Conservation (phyloP, 2,329 filamentous ascomycete species). For the Xylaria arbuscula region DNA sequence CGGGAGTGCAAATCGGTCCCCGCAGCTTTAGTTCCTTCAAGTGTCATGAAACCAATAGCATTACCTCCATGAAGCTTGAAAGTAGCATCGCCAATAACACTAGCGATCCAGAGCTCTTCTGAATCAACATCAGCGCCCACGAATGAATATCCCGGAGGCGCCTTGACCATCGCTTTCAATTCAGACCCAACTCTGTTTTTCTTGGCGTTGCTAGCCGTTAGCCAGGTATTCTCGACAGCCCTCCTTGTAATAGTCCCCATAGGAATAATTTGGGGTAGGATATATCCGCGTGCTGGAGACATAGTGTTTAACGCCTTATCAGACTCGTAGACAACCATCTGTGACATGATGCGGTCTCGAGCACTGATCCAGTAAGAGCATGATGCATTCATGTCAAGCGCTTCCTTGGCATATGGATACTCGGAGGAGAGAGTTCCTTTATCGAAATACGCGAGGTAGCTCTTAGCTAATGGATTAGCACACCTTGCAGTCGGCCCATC, state of each 20-base stretch:
- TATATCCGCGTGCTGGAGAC: constrained; percentile 72
- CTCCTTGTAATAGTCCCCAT: constrained; percentile 98
- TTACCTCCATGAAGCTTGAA: constrained; percentile 97
- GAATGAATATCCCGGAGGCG: constrained; percentile 89
- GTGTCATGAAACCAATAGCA: constrained; percentile 98
- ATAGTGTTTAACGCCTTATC: constrained; percentile 56
- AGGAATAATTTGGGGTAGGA: constrained; percentile 93
- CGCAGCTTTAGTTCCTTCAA: constrained; percentile 93
- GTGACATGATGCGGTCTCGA: constrained; percentile 90
- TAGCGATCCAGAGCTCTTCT: constrained; percentile 98
- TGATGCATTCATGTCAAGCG: constrained; percentile 96
- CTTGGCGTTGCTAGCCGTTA: constrained; percentile 97
- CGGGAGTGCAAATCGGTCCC: constrained; percentile 95
- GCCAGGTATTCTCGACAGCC: constrained; percentile 97
- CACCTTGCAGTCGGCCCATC: constrained; percentile 89
- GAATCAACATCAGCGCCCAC: constrained; percentile 98
- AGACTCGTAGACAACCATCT: constrained; percentile 90
- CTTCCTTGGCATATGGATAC: constrained; percentile 90
- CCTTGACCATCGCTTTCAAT: constrained; percentile 94
- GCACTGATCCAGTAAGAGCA: constrained; percentile 99
- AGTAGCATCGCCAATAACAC: constrained; percentile 90
- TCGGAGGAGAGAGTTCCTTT: constrained; percentile 87
- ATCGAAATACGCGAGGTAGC: constrained; percentile 91
- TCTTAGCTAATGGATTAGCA: constrained; percentile 88
- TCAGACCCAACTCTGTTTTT: constrained; percentile 95